Conservation (phyloP, 2,329 filamentous ascomycete species). For the Thelonectria olida region DNA sequence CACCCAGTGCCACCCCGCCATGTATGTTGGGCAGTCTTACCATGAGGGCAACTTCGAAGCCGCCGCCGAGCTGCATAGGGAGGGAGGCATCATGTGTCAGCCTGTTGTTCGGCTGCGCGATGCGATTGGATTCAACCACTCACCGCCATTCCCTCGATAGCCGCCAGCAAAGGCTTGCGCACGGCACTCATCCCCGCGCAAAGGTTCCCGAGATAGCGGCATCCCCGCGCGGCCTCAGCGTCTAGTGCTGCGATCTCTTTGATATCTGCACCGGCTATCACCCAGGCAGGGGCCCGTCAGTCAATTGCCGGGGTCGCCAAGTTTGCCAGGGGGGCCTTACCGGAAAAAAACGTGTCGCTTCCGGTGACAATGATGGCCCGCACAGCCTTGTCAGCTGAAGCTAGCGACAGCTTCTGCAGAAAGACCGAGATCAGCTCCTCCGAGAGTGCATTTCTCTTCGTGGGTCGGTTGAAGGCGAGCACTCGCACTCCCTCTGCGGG, state of each 20-base stretch:
- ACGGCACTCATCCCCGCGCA: constrained; percentile 45
- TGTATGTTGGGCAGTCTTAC: constrained; percentile 41
- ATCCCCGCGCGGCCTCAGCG: constrained; percentile 42
- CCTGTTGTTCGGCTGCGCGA: not conserved
- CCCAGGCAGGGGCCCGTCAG: not conserved
- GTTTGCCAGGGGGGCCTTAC: constrained; percentile 30
- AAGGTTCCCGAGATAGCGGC: constrained; percentile 53
- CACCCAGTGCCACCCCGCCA: not conserved
- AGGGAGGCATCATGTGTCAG: constrained; percentile 23
- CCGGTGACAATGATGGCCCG: constrained; percentile 52
- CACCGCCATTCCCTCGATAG: constrained; percentile 60
- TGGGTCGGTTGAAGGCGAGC: constrained; percentile 61
- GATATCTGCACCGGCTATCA: constrained; percentile 47
- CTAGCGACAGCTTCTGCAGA: constrained; percentile 39
- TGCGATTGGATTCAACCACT: constrained; percentile 35
- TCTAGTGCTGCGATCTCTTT: constrained; percentile 47
- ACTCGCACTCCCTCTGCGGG: constrained; percentile 52
- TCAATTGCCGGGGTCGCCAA: not conserved
- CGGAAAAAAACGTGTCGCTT: constrained; percentile 48
- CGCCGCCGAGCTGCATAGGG: constrained; percentile 54
- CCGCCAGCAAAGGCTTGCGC: constrained; percentile 58
- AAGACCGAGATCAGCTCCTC: constrained; percentile 58
- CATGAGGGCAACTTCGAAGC: constrained; percentile 59
- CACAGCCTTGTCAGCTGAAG: constrained; percentile 39
- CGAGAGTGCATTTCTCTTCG: constrained; percentile 67